Conservation (phyloP, 495 filamentous ascomycete species). For the Talaromyces proteolyticus region DNA sequence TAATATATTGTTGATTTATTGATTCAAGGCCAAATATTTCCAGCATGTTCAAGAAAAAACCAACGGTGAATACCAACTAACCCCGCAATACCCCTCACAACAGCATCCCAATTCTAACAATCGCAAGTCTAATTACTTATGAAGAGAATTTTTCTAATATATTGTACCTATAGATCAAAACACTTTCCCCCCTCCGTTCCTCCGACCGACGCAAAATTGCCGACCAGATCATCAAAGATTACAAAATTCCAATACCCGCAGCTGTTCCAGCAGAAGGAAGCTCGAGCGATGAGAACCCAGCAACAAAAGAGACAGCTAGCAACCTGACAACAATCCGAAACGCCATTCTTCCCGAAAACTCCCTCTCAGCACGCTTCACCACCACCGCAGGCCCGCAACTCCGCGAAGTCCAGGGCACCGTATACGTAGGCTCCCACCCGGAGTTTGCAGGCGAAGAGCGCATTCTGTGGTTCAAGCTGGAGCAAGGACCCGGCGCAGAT, state of each 20-base stretch:
- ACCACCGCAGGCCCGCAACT: constrained; percentile 64
- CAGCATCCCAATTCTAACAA: too few species aligned
- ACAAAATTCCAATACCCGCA: constrained; percentile 43
- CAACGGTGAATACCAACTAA: constrained; percentile 41
- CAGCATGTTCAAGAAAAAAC: constrained; percentile 73
- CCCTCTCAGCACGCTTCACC: constrained; percentile 59
- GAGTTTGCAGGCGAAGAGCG: constrained; percentile 47
- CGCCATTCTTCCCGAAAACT: constrained; percentile 59
- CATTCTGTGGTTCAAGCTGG: constrained; percentile 66
- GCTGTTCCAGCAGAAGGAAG: constrained; percentile 23
- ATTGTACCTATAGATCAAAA: constrained; percentile 71
- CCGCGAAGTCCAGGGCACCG: constrained; percentile 55
- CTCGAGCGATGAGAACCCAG: constrained; percentile 24
- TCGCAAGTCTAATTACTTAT: too few species aligned
- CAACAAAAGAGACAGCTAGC: constrained; percentile 27
- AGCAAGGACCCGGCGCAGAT: constrained; percentile 44
- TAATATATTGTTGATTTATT: background rate
- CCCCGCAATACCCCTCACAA: constrained; percentile 23
- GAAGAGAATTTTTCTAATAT: too few species aligned
- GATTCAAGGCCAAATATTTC: background rate
- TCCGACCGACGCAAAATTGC: constrained; percentile 67
- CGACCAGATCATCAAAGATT: constrained; percentile 63
- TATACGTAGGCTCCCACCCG: constrained; percentile 57
- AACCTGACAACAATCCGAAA: constrained; percentile 52
- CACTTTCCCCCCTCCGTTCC: constrained; percentile 60